These are phyloP conservation scores for Penicillium silybi DNA, from an alignment of 495 filamentous ascomycete species.

Conservation along the genomic window DNA sequence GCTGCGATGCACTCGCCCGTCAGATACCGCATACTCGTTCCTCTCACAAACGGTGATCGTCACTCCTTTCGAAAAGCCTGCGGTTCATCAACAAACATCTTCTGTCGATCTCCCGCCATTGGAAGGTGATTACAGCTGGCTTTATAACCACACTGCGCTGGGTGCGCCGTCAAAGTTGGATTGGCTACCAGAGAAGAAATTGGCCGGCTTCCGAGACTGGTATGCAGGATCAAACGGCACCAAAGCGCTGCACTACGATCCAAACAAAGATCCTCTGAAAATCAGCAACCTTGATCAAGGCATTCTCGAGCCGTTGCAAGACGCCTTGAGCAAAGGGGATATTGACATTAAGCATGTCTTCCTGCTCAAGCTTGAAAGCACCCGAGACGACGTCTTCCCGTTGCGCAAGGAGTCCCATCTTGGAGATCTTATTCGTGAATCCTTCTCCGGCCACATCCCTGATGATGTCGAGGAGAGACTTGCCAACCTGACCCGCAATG, in stretches of 20 bases:
- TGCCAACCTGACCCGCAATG: slow-evolving; percentile 30
- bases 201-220: slow-evolving; percentile 27
- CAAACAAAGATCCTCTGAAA: slow-evolving; percentile 33
- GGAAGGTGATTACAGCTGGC: slow-evolving; percentile 20
- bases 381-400: slow-evolving; percentile 42
- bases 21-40: slow-evolving; percentile 13
- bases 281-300: slow-evolving; percentile 38
- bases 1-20: slow-evolving; percentile 15
- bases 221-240: slow-evolving; percentile 9
- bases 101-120: slow-evolving; percentile 11
- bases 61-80: slow-evolving; percentile 14
- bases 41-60: slow-evolving; percentile 21
- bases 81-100: slow-evolving; percentile 1
- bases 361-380: slow-evolving; percentile 40
- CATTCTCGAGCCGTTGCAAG: slow-evolving; percentile 24
- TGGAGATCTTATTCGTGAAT: slow-evolving; percentile 22
- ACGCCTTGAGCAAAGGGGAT: slow-evolving; percentile 24
- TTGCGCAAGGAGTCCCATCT: slow-evolving; percentile 30
- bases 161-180: slow-evolving; percentile 12
- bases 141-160: slow-evolving; percentile 23
- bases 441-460: slow-evolving; percentile 21
- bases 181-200: slow-evolving; percentile 20
- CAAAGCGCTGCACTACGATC: slow-evolving; percentile 29
- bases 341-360: slow-evolving; percentile 37
- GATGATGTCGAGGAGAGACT: slow-evolving; percentile 25